These are phyloP conservation scores for Kokia cookei DNA, from an alignment of 441 rosid genomes.

Conservation along the genomic window DNA sequence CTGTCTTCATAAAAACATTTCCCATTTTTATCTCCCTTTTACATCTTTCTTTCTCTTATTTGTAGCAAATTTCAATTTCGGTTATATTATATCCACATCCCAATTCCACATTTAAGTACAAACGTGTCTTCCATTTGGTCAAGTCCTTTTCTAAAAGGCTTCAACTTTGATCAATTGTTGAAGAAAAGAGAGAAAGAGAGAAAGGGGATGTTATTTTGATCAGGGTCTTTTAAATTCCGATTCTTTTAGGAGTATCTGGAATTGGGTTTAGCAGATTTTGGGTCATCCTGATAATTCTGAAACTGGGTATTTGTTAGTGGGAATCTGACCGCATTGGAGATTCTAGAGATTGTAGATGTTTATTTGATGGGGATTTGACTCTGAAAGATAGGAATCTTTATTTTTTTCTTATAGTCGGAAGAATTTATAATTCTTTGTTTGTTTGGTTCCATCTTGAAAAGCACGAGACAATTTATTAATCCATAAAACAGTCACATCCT, in stretches of 20 bases:
- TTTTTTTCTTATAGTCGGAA: too few relatives aligned
- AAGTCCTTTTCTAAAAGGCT: not conserved
- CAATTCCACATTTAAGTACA: not conserved
- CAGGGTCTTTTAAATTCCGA: conserved; percentile 9
- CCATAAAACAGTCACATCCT: conserved; percentile 18
- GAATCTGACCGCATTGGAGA: not conserved
- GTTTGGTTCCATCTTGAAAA: conserved; percentile 23
- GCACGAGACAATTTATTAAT: conserved; percentile 22
- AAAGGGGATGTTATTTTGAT: not conserved
- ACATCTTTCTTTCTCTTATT: not conserved
- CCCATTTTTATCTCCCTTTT: not conserved
- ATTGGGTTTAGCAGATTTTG: conserved; percentile 11
- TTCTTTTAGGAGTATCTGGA: conserved; percentile 8
- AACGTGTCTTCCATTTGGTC: not conserved
- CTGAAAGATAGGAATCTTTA: too few relatives aligned
- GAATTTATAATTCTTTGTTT: not conserved
- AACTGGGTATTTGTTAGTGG: conserved; percentile 2
- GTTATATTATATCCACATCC: not conserved
- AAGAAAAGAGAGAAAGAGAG: not conserved
- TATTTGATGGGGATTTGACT: not conserved
- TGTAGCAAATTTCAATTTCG: conserved; percentile 5
- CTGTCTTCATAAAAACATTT: conserved; percentile 1
- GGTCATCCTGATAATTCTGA: not conserved
- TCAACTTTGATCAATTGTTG: not conserved
- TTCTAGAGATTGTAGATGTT: not conserved